These are phyloP conservation scores for Tolypocladium cylindrosporum DNA, from an alignment of 2,329 filamentous ascomycete genomes.

Conservation along the genomic window DNA sequence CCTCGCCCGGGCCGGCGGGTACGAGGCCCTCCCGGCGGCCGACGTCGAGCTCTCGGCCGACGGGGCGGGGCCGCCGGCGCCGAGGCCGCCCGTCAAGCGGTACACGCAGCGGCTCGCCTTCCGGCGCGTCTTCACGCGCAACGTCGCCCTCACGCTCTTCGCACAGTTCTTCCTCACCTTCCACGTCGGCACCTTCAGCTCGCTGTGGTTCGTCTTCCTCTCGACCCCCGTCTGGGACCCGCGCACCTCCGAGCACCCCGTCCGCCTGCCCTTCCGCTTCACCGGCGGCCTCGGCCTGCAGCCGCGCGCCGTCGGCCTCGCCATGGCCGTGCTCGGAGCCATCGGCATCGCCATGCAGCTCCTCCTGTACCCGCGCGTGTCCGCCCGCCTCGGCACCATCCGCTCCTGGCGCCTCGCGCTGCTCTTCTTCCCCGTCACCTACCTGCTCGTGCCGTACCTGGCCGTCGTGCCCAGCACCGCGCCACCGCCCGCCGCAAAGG, in stretches of 20 bases:
- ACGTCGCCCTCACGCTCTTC: conserved; percentile 45
- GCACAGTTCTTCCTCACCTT: conserved; percentile 61
- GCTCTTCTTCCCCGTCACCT: conserved; percentile 60
- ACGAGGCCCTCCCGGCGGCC: conserved; percentile 11
- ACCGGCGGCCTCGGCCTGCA: conserved; percentile 68
- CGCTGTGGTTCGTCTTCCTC: conserved; percentile 67
- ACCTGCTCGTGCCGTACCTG: conserved; percentile 60
- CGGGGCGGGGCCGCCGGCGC: background rate
- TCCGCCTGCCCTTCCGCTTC: conserved; percentile 48
- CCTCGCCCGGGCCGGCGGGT: conserved; percentile 9
- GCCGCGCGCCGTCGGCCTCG: conserved; percentile 61
- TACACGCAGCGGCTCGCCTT: conserved; percentile 42
- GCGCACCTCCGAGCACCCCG: conserved; percentile 17
- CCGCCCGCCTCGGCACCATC: conserved; percentile 57
- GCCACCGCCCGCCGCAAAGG: conserved; percentile 35
- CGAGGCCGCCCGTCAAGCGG: conserved; percentile 14
- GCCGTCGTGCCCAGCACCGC: conserved; percentile 52
- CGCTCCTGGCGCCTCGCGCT: conserved; percentile 59
- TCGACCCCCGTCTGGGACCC: conserved; percentile 56
- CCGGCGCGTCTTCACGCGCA: conserved; percentile 43
- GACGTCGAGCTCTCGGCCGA: conserved; percentile 12
- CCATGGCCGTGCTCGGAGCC: conserved; percentile 65
- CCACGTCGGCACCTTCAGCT: conserved; percentile 67
- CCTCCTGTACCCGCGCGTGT: conserved; percentile 58
- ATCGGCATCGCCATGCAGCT: conserved; percentile 58